phyloP scores from a whole-genome alignment of 305 asterid species.

The Euphrasia arctica region DNA sequence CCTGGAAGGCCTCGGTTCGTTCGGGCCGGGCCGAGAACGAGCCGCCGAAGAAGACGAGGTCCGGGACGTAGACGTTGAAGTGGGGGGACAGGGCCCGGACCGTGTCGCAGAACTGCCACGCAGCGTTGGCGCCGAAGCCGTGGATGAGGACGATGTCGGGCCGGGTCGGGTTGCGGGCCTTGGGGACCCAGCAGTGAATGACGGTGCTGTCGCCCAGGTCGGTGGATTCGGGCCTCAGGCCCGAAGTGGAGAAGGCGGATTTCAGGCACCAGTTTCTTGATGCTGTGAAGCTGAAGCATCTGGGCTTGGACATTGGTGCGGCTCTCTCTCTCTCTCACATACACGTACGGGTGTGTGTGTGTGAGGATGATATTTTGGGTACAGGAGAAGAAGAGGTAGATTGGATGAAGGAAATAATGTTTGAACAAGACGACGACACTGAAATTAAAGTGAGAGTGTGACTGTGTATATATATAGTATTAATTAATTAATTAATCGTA shows the following conservation, averaged over 20 bases:
- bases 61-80: slow-evolving; percentile 71
- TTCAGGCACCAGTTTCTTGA: slow-evolving; percentile 45
- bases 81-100: slow-evolving; percentile 35
- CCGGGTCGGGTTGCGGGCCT: slow-evolving; percentile 32
- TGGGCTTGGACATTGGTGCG: slow-evolving; percentile 27
- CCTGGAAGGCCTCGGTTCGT: slow-evolving; percentile 58
- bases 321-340: slow-evolving; percentile 29
- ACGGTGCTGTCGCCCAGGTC: slow-evolving; percentile 61
- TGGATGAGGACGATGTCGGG: slow-evolving; percentile 56
- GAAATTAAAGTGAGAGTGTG: too few relatives aligned
- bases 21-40: slow-evolving; percentile 54
- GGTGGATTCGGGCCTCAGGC: slow-evolving; percentile 51
- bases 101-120: slow-evolving; percentile 62
- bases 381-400: too few relatives aligned
- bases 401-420: too few relatives aligned
- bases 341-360: too few relatives aligned
- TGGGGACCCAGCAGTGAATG: slow-evolving; percentile 64
- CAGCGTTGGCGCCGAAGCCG: slow-evolving; percentile 61
- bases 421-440: too few relatives aligned
- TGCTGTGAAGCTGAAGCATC: slow-evolving; percentile 54
- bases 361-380: too few relatives aligned
- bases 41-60: slow-evolving; percentile 59
- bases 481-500: too few relatives aligned
- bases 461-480: too few relatives aligned
- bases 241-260: slow-evolving; percentile 38